These are phyloP conservation scores for Penicillium sp. DNA, from an alignment of 2,329 filamentous ascomycete genomes.

Conservation along the genomic window DNA sequence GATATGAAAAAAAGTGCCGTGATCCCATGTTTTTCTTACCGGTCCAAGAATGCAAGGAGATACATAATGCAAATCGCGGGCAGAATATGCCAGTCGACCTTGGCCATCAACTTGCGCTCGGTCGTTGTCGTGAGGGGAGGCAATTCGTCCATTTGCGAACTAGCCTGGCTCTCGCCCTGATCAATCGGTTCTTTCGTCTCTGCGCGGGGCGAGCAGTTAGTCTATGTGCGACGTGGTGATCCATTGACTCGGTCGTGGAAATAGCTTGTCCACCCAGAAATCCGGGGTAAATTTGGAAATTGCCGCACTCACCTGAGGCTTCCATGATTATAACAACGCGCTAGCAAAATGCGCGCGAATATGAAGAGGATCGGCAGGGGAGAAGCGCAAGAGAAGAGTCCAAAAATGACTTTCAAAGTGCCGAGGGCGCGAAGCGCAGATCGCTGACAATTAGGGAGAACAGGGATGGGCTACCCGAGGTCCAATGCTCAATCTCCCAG, in stretches of 20 bases:
- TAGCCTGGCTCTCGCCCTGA: slow-evolving; percentile 23
- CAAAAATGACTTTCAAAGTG: not conserved
- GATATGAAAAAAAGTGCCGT: too few relatives aligned
- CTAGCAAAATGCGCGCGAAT: not conserved
- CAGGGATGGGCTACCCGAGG: slow-evolving; percentile 1
- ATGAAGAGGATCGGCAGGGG: slow-evolving; percentile 1
- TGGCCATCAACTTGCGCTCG: slow-evolving; percentile 66
- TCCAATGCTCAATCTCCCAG: not conserved
- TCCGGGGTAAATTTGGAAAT: not conserved
- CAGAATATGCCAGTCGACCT: slow-evolving; percentile 71
- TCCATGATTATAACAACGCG: slow-evolving; percentile 11
- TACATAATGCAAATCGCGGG: slow-evolving; percentile 74
- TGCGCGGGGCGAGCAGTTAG: slow-evolving; percentile 9
- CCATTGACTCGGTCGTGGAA: not conserved
- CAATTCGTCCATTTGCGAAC: slow-evolving; percentile 23
- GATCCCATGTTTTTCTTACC: slow-evolving; percentile 31
- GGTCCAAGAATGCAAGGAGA: slow-evolving; percentile 66
- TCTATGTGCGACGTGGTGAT: not conserved
- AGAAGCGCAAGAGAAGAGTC: not conserved
- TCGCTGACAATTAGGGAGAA: not conserved
- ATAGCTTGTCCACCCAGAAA: not conserved
- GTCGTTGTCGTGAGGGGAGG: slow-evolving; percentile 39
- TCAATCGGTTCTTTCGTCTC: slow-evolving; percentile 12
- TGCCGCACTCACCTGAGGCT: slow-evolving; percentile 11
- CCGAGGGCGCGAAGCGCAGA: not conserved